Conservation (phyloP, 225 moss, liverwort and hornwort genomes). For the Pleurozium schreberi region DNA sequence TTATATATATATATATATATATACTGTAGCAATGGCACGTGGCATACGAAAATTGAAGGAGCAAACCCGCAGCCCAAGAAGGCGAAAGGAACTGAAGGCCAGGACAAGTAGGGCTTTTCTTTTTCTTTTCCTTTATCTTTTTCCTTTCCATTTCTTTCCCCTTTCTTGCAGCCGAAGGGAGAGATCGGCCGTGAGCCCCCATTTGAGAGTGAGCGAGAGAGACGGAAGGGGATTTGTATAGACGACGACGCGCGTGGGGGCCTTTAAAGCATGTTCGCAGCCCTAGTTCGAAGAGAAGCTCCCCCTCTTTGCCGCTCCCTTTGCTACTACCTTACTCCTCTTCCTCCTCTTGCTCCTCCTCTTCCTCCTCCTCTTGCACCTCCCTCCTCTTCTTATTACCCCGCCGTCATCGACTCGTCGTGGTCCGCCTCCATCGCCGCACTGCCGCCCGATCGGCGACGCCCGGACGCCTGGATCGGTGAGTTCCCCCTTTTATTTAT, state of each 20-base stretch:
- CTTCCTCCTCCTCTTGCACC: neutral
- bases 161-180: neutral
- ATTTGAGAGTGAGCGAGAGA: neutral
- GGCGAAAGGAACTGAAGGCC: neutral
- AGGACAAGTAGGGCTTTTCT: neutral
- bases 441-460: neutral
- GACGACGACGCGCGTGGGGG: neutral
- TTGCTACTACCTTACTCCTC: too few species aligned
- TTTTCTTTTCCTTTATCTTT: neutral
- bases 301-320: neutral
- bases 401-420: neutral
- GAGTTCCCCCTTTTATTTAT: neutral
- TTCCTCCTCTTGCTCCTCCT: neutral
- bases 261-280: neutral
- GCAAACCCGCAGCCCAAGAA: too few species aligned
- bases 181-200: neutral
- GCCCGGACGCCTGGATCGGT: constrained; percentile 3
- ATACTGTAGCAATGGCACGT: too few species aligned
- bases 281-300: neutral
- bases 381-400: neutral
- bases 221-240: neutral
- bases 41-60: too few species aligned
- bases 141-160: neutral
- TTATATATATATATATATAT: too few species aligned
- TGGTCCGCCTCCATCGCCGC: neutral